Base-by-base conservation (phyloP, 129 eudicot genomes). In the Flaveria sonorensis region DNA sequence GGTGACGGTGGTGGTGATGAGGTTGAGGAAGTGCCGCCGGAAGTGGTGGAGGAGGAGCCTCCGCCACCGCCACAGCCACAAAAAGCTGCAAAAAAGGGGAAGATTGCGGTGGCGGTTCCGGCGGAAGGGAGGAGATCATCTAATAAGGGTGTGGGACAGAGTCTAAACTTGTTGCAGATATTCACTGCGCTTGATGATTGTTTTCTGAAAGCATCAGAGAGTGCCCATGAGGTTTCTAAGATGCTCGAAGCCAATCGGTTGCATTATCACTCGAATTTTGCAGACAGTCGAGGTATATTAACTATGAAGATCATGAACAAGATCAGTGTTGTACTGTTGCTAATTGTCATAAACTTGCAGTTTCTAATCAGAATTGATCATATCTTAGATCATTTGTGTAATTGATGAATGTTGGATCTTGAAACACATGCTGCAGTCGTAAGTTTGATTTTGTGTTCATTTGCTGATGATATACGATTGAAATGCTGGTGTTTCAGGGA, bases 181-280 rank as follows among this genome's bases (percentile, higher is more conserved):
- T 94, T 94, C 64, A 79, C 62, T 3, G 90, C 87, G 1, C 90
- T 94, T 77, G 99, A 94, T 82, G 99, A 94, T 87, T 85, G 88
- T 76, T 94, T 94, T 69, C 85, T 94, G 19, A 78, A 85, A 84
- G 96, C 99, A n/a, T 95, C 93, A 1, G 89, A 95, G 77, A 89
- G 99, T 81, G 96, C 97, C 20, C 88, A 86, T 42, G 97, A 95
- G 76, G 97, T 95, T 51, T 91, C 97, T 0, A 88, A 90, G 82
- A 87, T 95, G 97, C 93, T 95, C 1, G 99, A 95, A 84, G 99
- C 96, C 2, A 87, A 88, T 70, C 81, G 97, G 43, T 83, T 95
- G 88, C 99, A 95, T 86, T 95, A 95, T 80, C 99, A 95, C 83
- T 95, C 99, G 2, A 95, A 91, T 79, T 91, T 89, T 39, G 99